phyloP scores from a whole-genome alignment of 2,329 filamentous ascomycete species.

The Thielaviopsis cerberus region DNA sequence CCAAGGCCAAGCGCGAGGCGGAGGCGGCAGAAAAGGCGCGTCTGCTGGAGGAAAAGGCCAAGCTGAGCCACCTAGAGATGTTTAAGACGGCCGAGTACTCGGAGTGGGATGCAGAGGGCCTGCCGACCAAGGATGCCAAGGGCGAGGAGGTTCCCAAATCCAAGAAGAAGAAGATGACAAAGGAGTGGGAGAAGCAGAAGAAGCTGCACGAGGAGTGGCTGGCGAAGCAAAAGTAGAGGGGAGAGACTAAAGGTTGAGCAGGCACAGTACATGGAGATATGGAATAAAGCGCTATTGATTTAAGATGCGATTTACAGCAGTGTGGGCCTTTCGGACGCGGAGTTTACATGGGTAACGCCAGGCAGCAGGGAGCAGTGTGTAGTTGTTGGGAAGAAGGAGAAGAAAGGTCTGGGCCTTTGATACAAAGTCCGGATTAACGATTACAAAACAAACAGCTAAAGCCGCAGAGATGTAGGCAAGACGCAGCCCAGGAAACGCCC shows the following conservation, averaged over 20 bases:
- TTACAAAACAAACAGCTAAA: too few relatives aligned
- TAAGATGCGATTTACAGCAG: background rate
- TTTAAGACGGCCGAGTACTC: slow-evolving; percentile 44
- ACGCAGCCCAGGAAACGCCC: too few relatives aligned
- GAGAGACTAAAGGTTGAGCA: background rate
- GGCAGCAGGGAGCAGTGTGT: too few relatives aligned
- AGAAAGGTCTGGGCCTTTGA: too few relatives aligned
- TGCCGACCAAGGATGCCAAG: slow-evolving; percentile 59
- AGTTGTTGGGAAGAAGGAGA: too few relatives aligned
- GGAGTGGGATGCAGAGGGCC: slow-evolving; percentile 65
- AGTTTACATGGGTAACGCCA: too few relatives aligned
- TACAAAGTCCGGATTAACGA: too few relatives aligned
- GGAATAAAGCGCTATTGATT: background rate
- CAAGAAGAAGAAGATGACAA: slow-evolving; percentile 61
- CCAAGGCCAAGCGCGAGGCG: slow-evolving; percentile 30
- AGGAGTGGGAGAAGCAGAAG: slow-evolving; percentile 82
- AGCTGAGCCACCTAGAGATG: slow-evolving; percentile 34
- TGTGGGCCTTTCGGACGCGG: too few relatives aligned
- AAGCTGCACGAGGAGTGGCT: slow-evolving; percentile 53
- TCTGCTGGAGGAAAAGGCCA: slow-evolving; percentile 30
- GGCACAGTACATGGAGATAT: background rate
- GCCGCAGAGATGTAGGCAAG: too few relatives aligned
- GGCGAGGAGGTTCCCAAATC: slow-evolving; percentile 69
- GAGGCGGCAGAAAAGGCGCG: slow-evolving; percentile 31
- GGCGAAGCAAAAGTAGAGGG: slow-evolving; percentile 7